Percentiles rank a stretch among this genome's conserved stretches.
Evolutionary conservation across 2,329 filamentous ascomycete genomes (phyloP).

Genomic region (Clonostachys sp.): DNA sequence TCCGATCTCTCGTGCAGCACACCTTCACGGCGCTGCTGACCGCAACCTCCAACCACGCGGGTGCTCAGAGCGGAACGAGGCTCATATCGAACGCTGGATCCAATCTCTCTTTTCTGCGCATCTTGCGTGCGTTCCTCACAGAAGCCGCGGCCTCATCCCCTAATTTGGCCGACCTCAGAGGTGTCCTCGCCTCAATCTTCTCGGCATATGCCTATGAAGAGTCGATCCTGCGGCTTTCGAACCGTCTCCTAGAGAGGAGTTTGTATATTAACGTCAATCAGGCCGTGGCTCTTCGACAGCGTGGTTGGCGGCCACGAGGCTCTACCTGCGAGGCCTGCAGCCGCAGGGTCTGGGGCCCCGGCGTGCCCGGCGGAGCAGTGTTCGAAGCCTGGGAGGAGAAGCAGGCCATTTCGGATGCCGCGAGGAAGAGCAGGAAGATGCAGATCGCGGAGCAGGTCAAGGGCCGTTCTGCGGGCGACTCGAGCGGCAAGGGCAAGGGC

Average conservation of each 20-base stretch:
- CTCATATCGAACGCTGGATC: constrained; percentile 31
- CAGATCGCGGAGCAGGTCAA: constrained; percentile 28
- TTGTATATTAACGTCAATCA: constrained; percentile 79
- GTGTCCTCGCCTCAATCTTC: constrained; percentile 85
- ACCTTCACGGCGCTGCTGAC: constrained; percentile 84
- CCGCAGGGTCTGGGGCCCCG: constrained; percentile 82
- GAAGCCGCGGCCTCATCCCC: constrained; percentile 78
- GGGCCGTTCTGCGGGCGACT: constrained; percentile 17
- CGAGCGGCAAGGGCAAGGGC: constrained; percentile 34
- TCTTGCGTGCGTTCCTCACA: constrained; percentile 83
- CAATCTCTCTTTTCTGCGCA: constrained; percentile 78
- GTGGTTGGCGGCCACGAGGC: constrained; percentile 83
- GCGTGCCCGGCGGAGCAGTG: constrained; percentile 64
- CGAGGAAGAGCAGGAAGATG: constrained; percentile 37
- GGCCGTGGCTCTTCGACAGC: constrained; percentile 69
- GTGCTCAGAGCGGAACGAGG: constrained; percentile 22
- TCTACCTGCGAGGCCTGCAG: constrained; percentile 87
- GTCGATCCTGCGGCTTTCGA: constrained; percentile 80
- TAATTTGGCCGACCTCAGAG: constrained; percentile 79
- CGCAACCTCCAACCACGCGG: constrained; percentile 56
- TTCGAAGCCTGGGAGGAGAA: constrained; percentile 79
- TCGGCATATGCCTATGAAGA: constrained; percentile 94
- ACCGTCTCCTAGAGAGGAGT: constrained; percentile 81
- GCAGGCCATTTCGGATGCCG: constrained; percentile 40
- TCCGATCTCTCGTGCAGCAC: constrained; percentile 81